These are phyloP conservation scores for Pleodorina starrii DNA, from an alignment of 139 green algal species.

Conservation along the genomic window DNA sequence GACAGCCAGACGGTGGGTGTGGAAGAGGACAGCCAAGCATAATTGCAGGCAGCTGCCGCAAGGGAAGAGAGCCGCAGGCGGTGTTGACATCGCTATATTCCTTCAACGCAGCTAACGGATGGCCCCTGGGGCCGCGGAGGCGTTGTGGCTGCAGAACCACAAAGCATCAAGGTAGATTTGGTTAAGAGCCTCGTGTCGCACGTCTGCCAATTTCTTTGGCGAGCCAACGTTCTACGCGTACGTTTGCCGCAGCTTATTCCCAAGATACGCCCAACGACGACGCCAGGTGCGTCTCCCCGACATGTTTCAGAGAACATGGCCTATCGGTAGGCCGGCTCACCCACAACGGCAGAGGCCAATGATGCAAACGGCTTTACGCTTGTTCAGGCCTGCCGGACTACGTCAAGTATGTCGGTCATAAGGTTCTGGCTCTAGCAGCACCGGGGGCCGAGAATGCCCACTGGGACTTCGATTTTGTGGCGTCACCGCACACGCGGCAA, in stretches of 20 bases:
- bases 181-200: no score
- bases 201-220: no score
- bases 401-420: conserved; percentile 6
- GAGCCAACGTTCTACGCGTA: no score
- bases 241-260: conserved; percentile 22
- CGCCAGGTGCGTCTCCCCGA: neutral
- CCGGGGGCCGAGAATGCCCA: neutral
- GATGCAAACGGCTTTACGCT: no score
- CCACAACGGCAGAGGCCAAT: no score
- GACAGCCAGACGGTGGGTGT: no score
- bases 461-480: conserved; percentile 37
- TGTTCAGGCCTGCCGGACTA: conserved; percentile 30
- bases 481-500: conserved; percentile 23
- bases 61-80: neutral
- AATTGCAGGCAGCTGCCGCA: no score
- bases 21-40: no score
- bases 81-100: no score
- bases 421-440: neutral
- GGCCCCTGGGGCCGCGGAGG: conserved; percentile 16
- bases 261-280: conserved; percentile 37
- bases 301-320: no score
- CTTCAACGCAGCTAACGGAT: neutral
- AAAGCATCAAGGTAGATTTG: conserved; percentile 23
- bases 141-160: neutral
- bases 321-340: no score